Evolutionary conservation across 1,139 yeast genomes (phyloP).

Genomic region (Kluyveromyces marxianus): DNA sequence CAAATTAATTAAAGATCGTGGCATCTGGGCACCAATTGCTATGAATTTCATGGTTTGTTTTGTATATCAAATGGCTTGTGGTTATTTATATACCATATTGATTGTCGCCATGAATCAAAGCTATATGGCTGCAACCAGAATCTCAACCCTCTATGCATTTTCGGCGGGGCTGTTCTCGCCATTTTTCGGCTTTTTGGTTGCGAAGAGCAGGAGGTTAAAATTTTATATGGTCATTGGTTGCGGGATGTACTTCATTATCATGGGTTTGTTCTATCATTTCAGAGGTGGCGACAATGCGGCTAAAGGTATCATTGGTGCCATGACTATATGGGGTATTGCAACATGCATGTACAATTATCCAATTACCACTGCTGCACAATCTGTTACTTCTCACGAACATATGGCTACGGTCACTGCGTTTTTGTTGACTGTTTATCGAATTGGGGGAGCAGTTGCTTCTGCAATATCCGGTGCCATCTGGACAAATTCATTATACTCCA

Average conservation of each 20-base stretch:
- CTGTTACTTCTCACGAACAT: slow-evolving; percentile 52
- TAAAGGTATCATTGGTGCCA: slow-evolving; percentile 55
- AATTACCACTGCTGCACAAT: slow-evolving; percentile 52
- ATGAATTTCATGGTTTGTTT: slow-evolving; percentile 36
- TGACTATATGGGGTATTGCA: slow-evolving; percentile 59
- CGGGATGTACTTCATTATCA: slow-evolving; percentile 46
- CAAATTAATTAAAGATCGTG: slow-evolving; percentile 49
- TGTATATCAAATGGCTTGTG: slow-evolving; percentile 59
- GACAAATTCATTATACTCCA: slow-evolving; percentile 39
- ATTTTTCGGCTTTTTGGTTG: slow-evolving; percentile 47
- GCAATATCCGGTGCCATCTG: slow-evolving; percentile 52
- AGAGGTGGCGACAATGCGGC: slow-evolving; percentile 44
- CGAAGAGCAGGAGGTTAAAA: slow-evolving; percentile 44
- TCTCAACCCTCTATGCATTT: slow-evolving; percentile 54
- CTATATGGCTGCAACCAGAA: slow-evolving; percentile 54
- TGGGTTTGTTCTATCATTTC: slow-evolving; percentile 48
- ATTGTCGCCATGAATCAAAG: slow-evolving; percentile 52
- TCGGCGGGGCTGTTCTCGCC: slow-evolving; percentile 55
- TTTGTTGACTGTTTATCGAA: slow-evolving; percentile 44
- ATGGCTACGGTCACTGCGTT: slow-evolving; percentile 52
- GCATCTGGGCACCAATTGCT: slow-evolving; percentile 52
- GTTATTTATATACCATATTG: slow-evolving; percentile 53
- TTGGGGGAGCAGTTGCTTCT: slow-evolving; percentile 45
- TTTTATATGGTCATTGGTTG: slow-evolving; percentile 51
- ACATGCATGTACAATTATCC: slow-evolving; percentile 64